Evolutionary conservation across 176 grass and related monocot species (phyloP), one percentile per base, ranked within the genome.

Genomic region (Oryza meyeriana): DNA sequence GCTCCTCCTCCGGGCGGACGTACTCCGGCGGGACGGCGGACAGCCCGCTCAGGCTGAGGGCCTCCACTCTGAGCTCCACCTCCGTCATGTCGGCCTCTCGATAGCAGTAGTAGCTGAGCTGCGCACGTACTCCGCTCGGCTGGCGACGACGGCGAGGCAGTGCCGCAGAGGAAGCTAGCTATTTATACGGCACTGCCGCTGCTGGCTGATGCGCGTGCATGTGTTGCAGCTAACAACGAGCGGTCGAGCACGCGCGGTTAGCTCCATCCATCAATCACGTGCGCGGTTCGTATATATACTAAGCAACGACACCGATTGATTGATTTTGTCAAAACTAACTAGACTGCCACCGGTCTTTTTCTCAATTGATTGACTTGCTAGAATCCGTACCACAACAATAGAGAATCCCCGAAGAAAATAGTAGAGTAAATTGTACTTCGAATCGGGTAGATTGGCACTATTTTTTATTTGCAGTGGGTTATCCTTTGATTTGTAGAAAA

Each of bases 1-100:
- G 90, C 84, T 98, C 95, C 71, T 81, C 71, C 75, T 86, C 81
- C 29, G 92, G 92, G 9, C 92, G 86, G 16, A 98, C 67, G 62
- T 98, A 98, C 88, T 98, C 90, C 8, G 71, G 33, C 32, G 95
- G 95, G 82, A 98, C 93, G 42, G 84, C 50, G 17, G 80, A 42
- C 0, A 86, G 42, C 3, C 86, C 83, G 75, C 87, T 92, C 13
- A 89, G 71, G 73, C 89, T 94, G 10, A 98, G 81, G 42, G 85
- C 71, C 88, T 97, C 94, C 69, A 97, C 94, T 8, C 94, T 57
- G 1, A 83, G 24, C 45, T 45, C 24, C 58, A 10, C 22, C 0
- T 24, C 52, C 22, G 18, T 20, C 48, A 52, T 52, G 18, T 52
- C 48, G 48, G 17, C 4, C 48, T 48, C 16, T 18, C 13, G 45